Conservation (phyloP, 2,329 filamentous ascomycete genomes). For the Paecilomyces dactylethromorphus region DNA sequence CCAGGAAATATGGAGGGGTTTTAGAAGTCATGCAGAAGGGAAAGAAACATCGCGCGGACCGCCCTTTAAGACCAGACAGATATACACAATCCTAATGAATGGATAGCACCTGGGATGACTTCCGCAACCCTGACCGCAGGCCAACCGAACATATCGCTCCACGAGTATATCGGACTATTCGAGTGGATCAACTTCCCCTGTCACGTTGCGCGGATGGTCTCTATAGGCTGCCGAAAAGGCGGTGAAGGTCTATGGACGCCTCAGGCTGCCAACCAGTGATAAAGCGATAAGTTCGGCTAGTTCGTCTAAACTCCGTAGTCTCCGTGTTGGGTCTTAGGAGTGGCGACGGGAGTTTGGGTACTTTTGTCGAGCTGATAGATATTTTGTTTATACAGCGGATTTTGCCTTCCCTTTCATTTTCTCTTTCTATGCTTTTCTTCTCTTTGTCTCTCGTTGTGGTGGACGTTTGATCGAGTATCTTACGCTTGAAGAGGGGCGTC, state of each 20-base stretch:
- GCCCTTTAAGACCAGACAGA: neutral
- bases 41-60: neutral
- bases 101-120: neutral
- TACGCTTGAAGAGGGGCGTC: neutral
- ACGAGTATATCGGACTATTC: neutral
- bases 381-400: neutral
- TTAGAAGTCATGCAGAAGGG: constrained; percentile 16
- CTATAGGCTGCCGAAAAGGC: neutral
- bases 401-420: neutral
- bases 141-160: neutral
- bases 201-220: neutral
- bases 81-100: neutral
- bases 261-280: neutral
- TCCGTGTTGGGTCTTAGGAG: too few relatives aligned
- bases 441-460: neutral
- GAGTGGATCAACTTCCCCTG: neutral
- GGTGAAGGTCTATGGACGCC: neutral
- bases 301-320: neutral
- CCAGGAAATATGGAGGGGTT: constrained; percentile 16
- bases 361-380: neutral
- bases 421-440: neutral
- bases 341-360: too few relatives aligned
- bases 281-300: neutral
- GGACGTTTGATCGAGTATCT: neutral
- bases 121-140: neutral